These are phyloP conservation scores for Russula emetica DNA, from an alignment of 768 basidiomycete genomes.

Conservation along the genomic window DNA sequence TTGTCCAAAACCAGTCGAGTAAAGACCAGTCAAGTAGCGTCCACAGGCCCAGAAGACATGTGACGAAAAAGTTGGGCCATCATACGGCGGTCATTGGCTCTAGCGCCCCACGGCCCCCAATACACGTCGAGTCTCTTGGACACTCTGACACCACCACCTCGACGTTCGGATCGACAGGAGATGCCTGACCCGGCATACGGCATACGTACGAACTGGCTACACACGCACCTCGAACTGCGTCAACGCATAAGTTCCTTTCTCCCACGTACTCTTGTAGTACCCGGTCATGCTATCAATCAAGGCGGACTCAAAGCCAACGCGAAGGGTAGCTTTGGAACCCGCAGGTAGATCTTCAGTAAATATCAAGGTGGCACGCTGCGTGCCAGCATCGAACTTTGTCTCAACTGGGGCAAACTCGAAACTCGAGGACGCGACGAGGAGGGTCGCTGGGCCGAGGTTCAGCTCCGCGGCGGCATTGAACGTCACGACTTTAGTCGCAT, in stretches of 20 bases:
- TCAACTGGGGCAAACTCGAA: conserved; percentile 43
- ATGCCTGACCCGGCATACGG: not conserved
- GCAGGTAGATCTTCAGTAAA: conserved; percentile 59
- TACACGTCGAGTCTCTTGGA: not conserved
- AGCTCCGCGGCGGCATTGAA: conserved; percentile 60
- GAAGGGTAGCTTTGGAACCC: conserved; percentile 66
- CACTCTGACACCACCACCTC: not conserved
- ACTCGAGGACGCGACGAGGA: conserved; percentile 51
- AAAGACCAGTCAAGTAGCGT: not conserved
- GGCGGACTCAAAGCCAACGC: conserved; percentile 60
- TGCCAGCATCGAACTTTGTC: conserved; percentile 49
- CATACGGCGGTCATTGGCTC: not conserved
- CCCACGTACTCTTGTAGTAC: conserved; percentile 73
- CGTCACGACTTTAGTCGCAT: conserved; percentile 55
- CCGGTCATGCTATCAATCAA: conserved; percentile 74
- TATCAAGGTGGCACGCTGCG: conserved; percentile 61
- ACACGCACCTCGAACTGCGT: conserved; percentile 79
- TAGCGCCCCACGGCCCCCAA: too few species aligned
- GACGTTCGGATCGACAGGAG: not conserved
- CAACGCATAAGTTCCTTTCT: conserved; percentile 64
- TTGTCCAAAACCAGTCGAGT: not conserved
- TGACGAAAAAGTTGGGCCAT: not conserved
- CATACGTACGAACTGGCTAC: not conserved
- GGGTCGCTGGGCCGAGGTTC: conserved; percentile 50
- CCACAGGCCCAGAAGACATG: not conserved